Evolutionary conservation across 352 stramenopile species (phyloP).

Genomic region (Globisporangium paddicum): DNA sequence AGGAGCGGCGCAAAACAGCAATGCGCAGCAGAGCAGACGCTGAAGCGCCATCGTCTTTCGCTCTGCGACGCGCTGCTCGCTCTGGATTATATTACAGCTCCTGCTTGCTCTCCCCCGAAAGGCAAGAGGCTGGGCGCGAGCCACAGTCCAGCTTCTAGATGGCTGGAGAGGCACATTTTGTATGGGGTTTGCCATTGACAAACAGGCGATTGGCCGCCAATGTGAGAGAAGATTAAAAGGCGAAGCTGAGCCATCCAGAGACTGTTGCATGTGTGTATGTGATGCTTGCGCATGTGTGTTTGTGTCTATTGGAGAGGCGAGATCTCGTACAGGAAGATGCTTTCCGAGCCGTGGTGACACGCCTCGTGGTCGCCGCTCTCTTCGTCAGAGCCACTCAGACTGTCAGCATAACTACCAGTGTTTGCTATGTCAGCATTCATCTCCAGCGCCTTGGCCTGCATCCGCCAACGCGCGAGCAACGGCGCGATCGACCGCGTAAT

Average conservation of each 20-base stretch:
- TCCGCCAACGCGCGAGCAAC: conserved; percentile 42
- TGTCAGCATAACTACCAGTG: not conserved
- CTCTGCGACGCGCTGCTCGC: conserved; percentile 1
- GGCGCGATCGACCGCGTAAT: conserved; percentile 57
- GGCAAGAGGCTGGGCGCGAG: conserved; percentile 5
- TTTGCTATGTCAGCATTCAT: conserved; percentile 14
- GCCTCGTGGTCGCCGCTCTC: not conserved
- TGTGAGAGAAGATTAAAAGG: conserved; percentile 57
- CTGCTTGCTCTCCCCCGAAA: conserved; percentile 5
- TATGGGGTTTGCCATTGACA: conserved; percentile 1
- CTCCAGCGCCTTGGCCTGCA: conserved; percentile 27
- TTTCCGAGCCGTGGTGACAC: conserved; percentile 24
- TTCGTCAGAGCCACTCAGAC: not conserved
- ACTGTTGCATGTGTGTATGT: conserved; percentile 1
- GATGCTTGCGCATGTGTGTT: not conserved
- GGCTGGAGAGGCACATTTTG: conserved; percentile 9
- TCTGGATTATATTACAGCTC: conserved; percentile 10
- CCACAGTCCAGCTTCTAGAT: conserved; percentile 4
- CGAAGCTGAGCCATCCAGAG: conserved; percentile 60
- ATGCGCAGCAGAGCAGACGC: conserved; percentile 6
- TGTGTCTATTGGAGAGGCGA: not conserved
- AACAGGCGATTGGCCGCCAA: conserved; percentile 2
- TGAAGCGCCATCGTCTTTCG: conserved; percentile 4
- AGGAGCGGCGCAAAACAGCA: not conserved
- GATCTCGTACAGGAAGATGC: conserved; percentile 62